Evolutionary conservation across 2,329 filamentous ascomycete species (phyloP), one percentile per base, ranked within the genome.

Genomic region (Cladosporium sp.): DNA sequence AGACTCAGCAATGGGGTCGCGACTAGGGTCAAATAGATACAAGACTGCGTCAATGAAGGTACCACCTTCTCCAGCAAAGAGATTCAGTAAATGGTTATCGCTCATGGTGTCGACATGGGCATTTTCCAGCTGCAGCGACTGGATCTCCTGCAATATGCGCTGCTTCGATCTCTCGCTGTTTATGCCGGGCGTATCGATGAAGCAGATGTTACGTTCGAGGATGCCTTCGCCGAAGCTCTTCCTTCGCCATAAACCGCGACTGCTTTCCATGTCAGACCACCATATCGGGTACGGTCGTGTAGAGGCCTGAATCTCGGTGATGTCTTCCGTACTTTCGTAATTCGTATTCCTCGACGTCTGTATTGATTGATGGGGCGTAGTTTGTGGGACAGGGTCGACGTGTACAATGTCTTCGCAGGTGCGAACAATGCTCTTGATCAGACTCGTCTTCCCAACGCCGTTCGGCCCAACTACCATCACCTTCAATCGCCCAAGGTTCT

Each of bases 331-430:
- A 13, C 34, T 15, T 12, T 58, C 55, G n/a, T 55, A 56, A 37
- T 48, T 60, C 6, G 49, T 52, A 25, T 32, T 39, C 17, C 35
- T 58, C 54, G 39, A 57, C 48, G 32, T 47, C 36, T 51, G 56
- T 60, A 53, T 25, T 62, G 34, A 68, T 59, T 51, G 64, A 25
- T 49, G 58, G 60, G 69, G 58, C 15, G 70, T 69, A 12, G 86
- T 75, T 3, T 56, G 47, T 13, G 61, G 24, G 2, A 60, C 42
- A 8, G 88, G 81, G 69, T 97, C 93, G 54, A 96, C 86, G 70
- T 99, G 93, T 2, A 97, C 93, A 61, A 99, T 96, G 68, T 97
- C 90, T 68, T 92, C 85, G 71, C 91, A 96, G 3, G 78, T 81
- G 68, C 96, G 91, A 15, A 95, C 86, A 45, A 99, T 90, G 2